Evolutionary conservation across 2,329 filamentous ascomycete species (phyloP).

Genomic region (Ophiostoma quercus): DNA sequence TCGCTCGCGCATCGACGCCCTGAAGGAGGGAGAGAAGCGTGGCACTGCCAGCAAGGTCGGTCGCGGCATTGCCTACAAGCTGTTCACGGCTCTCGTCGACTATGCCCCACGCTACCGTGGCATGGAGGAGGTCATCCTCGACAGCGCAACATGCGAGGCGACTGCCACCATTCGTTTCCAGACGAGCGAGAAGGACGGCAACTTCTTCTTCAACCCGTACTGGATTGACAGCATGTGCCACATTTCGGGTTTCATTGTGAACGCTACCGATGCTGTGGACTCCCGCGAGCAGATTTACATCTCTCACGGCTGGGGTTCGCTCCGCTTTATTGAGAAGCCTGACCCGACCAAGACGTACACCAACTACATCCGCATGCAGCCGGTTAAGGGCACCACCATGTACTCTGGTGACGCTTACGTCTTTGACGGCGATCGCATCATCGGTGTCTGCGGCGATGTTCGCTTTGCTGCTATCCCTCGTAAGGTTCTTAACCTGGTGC

Average conservation of each 20-base stretch:
- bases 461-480: conserved; percentile 65
- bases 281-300: conserved; percentile 53
- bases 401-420: conserved; percentile 51
- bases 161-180: conserved; percentile 44
- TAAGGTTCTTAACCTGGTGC: conserved; percentile 59
- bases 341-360: conserved; percentile 46
- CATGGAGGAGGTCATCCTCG: conserved; percentile 55
- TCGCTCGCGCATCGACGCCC: conserved; percentile 54
- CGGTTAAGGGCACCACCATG: conserved; percentile 46
- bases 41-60: conserved; percentile 68
- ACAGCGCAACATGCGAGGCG: conserved; percentile 42
- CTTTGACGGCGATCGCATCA: conserved; percentile 48
- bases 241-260: conserved; percentile 57
- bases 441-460: conserved; percentile 50
- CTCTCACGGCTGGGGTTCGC: conserved; percentile 54
- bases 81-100: conserved; percentile 53
- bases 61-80: conserved; percentile 73
- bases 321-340: conserved; percentile 47
- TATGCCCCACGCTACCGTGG: conserved; percentile 51
- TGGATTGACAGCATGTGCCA: conserved; percentile 57
- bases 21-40: conserved; percentile 55
- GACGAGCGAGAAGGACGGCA: conserved; percentile 44
- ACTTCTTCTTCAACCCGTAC: conserved; percentile 52
- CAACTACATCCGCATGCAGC: conserved; percentile 55
- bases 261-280: conserved; percentile 52